Conservation (phyloP, 1,284 basidiomycete genomes). For the Irpex rosettiformis region DNA sequence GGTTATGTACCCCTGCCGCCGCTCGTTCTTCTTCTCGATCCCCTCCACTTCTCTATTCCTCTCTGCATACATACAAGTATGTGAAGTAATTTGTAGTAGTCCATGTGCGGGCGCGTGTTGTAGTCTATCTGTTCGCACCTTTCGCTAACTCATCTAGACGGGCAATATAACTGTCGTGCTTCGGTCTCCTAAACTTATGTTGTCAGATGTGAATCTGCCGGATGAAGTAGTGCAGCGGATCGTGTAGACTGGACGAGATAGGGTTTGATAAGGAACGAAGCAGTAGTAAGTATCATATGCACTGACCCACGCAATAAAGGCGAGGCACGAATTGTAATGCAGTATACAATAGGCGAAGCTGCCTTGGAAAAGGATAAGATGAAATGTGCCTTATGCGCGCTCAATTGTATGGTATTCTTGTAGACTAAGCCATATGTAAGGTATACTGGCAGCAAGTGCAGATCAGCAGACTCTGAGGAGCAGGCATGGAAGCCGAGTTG, state of each 20-base stretch:
- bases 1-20: too few species aligned
- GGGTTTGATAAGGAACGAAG: not conserved
- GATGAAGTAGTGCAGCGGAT: not conserved
- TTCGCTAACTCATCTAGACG: too few species aligned
- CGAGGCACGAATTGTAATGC: not conserved
- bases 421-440: too few species aligned
- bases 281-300: not conserved
- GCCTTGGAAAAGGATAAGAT: too few species aligned
- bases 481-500: not conserved
- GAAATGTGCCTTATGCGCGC: not conserved
- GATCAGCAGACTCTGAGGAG: not conserved
- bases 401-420: not conserved
- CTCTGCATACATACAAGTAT: too few species aligned
- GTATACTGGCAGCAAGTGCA: too few species aligned
- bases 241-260: not conserved
- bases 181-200: not conserved
- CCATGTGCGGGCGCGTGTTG: too few species aligned
- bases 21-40: too few species aligned
- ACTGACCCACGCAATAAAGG: not conserved
- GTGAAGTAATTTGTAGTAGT: too few species aligned
- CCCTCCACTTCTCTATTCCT: too few species aligned
- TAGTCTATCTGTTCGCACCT: too few species aligned
- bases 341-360: too few species aligned
- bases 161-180: not conserved
- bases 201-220: not conserved